Conservation (phyloP, 192 early-diverging fungal genomes). For the Entomortierella chlamydospora region DNA sequence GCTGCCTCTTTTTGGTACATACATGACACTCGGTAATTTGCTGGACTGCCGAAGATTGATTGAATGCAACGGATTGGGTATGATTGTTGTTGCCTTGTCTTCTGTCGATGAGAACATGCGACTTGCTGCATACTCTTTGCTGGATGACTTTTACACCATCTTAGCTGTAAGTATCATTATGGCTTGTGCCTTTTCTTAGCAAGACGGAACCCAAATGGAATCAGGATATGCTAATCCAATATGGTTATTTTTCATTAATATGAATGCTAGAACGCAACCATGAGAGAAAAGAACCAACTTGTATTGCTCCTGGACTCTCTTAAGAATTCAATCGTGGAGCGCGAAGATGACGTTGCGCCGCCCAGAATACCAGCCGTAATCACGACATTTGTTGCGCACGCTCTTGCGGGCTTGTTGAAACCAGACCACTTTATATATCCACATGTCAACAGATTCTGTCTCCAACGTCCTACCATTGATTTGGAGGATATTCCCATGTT, state of each 20-base stretch:
- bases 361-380: slow-evolving; percentile 75
- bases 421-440: slow-evolving; percentile 85
- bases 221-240: background rate
- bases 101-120: slow-evolving; percentile 65
- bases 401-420: slow-evolving; percentile 67
- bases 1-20: slow-evolving; percentile 73
- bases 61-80: slow-evolving; percentile 76
- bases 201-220: no score
- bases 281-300: slow-evolving; percentile 81
- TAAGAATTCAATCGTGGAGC: slow-evolving; percentile 71
- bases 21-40: slow-evolving; percentile 58
- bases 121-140: slow-evolving; percentile 70
- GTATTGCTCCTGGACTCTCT: slow-evolving; percentile 73
- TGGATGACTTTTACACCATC: slow-evolving; percentile 73
- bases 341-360: slow-evolving; percentile 43
- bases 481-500: slow-evolving; percentile 89
- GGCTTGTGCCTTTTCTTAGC: no score
- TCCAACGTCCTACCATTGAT: slow-evolving; percentile 78
- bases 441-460: slow-evolving; percentile 77
- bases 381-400: slow-evolving; percentile 75
- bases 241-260: background rate
- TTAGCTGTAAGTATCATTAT: slow-evolving; percentile 59
- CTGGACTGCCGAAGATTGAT: slow-evolving; percentile 73
- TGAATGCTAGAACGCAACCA: slow-evolving; percentile 40
- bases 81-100: slow-evolving; percentile 74